phyloP scores from a whole-genome alignment of 1,139 yeast genomes.

The Candida sp. region DNA sequence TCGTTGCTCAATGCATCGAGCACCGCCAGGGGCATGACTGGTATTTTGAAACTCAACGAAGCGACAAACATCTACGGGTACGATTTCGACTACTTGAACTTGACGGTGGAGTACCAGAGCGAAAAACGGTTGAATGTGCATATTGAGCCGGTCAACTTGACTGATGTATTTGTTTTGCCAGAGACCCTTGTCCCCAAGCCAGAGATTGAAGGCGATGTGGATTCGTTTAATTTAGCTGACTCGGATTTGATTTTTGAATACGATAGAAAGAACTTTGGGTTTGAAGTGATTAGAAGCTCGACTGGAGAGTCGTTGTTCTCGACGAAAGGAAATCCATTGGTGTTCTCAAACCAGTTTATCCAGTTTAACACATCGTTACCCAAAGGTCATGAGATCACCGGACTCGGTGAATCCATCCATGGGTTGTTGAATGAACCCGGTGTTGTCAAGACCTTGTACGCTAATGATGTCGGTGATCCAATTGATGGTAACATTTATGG shows the following conservation, averaged over 20 bases:
- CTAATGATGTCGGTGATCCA: constrained; percentile 26
- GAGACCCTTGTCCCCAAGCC: constrained; percentile 26
- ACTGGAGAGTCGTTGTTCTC: constrained; percentile 25
- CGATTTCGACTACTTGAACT: constrained; percentile 27
- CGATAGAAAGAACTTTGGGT: constrained; percentile 23
- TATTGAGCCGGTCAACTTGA: constrained; percentile 26
- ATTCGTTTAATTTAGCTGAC: constrained; percentile 15
- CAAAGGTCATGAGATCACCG: constrained; percentile 26
- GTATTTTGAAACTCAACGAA: constrained; percentile 23
- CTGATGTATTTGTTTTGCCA: constrained; percentile 29
- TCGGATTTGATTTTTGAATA: constrained; percentile 26
- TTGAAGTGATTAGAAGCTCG: constrained; percentile 25
- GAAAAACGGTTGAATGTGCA: constrained; percentile 25
- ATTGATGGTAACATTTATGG: constrained; percentile 27
- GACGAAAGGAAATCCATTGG: constrained; percentile 28
- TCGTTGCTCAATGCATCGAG: constrained; percentile 19
- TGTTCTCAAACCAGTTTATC: constrained; percentile 33
- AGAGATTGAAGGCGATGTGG: constrained; percentile 12
- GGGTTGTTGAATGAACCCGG: constrained; percentile 30
- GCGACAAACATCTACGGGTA: constrained; percentile 33
- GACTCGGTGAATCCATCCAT: constrained; percentile 35
- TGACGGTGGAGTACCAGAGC: constrained; percentile 31
- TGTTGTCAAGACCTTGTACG: constrained; percentile 27
- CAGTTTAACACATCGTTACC: constrained; percentile 33
- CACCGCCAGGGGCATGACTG: constrained; percentile 23